A percentile compares a stretch with the other conserved stretches of the same genome.
Evolutionary conservation across 2,329 filamentous ascomycete genomes (phyloP).

Genomic region (Neopestalotiopsis sp.): DNA sequence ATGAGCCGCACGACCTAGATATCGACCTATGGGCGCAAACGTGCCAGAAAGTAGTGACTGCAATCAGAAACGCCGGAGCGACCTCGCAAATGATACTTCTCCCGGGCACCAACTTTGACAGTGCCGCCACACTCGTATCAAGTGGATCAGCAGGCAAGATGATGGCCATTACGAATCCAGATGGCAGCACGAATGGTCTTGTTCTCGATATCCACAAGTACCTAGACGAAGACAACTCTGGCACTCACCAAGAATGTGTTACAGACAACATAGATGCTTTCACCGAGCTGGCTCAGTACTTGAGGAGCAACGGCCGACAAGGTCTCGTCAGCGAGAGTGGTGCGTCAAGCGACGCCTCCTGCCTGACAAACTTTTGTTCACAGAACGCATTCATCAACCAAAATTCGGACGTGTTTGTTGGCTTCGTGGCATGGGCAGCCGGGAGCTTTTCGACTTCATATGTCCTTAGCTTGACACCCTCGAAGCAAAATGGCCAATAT

Average conservation of each 20-base stretch:
- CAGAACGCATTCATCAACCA: constrained; percentile 52
- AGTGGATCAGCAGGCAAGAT: constrained; percentile 58
- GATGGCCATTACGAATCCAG: constrained; percentile 60
- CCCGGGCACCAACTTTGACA: constrained; percentile 65
- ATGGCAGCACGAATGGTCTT: constrained; percentile 61
- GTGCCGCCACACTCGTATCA: constrained; percentile 52
- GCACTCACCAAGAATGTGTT: constrained; percentile 56
- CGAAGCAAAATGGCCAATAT: constrained; percentile 34
- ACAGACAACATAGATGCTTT: constrained; percentile 59
- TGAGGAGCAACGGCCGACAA: constrained; percentile 52
- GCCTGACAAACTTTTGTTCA: constrained; percentile 49
- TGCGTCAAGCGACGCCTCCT: constrained; percentile 49
- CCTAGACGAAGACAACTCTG: constrained; percentile 62
- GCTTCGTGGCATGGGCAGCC: constrained; percentile 53
- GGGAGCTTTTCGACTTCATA: constrained; percentile 50
- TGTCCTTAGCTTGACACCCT: constrained; percentile 49
- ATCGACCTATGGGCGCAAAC: constrained; percentile 63
- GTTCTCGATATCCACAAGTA: constrained; percentile 67
- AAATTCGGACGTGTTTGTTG: constrained; percentile 53
- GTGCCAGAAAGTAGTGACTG: constrained; percentile 67
- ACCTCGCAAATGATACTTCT: constrained; percentile 67
- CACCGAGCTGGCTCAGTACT: constrained; percentile 49
- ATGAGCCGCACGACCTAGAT: constrained; percentile 69
- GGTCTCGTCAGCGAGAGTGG: constrained; percentile 61
- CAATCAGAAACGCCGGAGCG: constrained; percentile 70